A percentile compares a stretch with the other conserved stretches of the same genome.
Evolutionary conservation across 1,139 yeast genomes (phyloP).

Genomic region (Tardiomyces blankii): DNA sequence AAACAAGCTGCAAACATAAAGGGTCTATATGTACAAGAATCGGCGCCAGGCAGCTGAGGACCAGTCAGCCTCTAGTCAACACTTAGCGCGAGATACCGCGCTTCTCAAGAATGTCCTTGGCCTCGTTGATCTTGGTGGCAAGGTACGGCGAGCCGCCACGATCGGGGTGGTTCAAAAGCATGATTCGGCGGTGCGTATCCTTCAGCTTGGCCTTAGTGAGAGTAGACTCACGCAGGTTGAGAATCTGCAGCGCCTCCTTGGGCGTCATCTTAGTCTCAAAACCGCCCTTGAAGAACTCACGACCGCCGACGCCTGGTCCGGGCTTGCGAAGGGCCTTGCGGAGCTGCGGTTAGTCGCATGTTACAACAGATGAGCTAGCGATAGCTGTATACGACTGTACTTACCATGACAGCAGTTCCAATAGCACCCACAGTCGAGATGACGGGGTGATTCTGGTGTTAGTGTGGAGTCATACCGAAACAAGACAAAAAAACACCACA

Average conservation of each 20-base stretch:
- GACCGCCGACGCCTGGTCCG: conserved; percentile 60
- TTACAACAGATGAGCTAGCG: background rate
- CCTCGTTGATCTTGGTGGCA: conserved; percentile 96
- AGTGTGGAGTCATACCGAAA: background rate
- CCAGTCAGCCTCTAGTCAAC: no score
- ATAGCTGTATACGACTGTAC: background rate
- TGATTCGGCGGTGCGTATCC: conserved; percentile 85
- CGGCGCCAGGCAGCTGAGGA: no score
- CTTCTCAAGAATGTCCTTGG: conserved; percentile 86
- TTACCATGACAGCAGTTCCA: conserved; percentile 33
- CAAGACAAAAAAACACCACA: no score
- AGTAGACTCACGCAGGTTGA: conserved; percentile 71
- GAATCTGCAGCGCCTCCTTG: conserved; percentile 80
- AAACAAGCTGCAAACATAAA: background rate
- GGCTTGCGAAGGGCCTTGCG: conserved; percentile 36
- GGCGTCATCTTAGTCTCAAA: conserved; percentile 86
- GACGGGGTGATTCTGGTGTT: conserved; percentile 51
- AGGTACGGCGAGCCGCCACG: conserved; percentile 93
- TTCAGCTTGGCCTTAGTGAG: conserved; percentile 69
- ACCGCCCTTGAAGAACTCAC: conserved; percentile 60
- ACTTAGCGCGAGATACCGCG: conserved; percentile 11
- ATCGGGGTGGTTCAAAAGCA: conserved; percentile 95
- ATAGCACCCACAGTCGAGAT: conserved; percentile 61
- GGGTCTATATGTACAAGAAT: background rate
- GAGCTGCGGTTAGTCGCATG: conserved; percentile 1